Evolutionary conservation across 208 protist genomes (phyloP).

Genomic region (Naegleria gruberi): DNA sequence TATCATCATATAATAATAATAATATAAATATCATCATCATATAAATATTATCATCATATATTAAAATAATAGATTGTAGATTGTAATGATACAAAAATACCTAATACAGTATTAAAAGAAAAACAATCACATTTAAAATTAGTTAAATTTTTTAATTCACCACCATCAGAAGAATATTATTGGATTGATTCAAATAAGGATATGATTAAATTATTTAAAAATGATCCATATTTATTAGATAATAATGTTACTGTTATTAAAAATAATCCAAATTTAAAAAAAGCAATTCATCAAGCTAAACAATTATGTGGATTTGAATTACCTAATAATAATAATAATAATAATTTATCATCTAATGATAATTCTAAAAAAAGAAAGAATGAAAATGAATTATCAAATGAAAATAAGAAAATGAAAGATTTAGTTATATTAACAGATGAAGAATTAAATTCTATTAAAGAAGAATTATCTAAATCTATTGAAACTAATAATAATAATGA

Average conservation of each 20-base stretch:
- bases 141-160: background rate
- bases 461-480: background rate
- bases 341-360: background rate
- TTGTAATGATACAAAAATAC: background rate
- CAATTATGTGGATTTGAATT: background rate
- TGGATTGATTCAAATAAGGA: background rate
- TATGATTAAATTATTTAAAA: background rate
- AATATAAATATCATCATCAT: background rate
- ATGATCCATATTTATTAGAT: background rate
- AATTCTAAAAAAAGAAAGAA: background rate
- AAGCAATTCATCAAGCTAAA: background rate
- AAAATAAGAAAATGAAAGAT: background rate
- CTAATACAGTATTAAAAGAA: background rate
- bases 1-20: background rate
- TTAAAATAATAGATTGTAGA: background rate
- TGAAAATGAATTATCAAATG: background rate
- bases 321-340: background rate
- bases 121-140: background rate
- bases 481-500: background rate
- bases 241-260: background rate
- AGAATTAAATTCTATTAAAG: background rate
- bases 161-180: background rate
- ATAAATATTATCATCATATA: background rate
- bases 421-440: conserved; percentile 6
- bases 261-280: background rate